Base-by-base conservation (phyloP, 495 filamentous ascomycete species). In the Aspergillus bertholletiae region DNA sequence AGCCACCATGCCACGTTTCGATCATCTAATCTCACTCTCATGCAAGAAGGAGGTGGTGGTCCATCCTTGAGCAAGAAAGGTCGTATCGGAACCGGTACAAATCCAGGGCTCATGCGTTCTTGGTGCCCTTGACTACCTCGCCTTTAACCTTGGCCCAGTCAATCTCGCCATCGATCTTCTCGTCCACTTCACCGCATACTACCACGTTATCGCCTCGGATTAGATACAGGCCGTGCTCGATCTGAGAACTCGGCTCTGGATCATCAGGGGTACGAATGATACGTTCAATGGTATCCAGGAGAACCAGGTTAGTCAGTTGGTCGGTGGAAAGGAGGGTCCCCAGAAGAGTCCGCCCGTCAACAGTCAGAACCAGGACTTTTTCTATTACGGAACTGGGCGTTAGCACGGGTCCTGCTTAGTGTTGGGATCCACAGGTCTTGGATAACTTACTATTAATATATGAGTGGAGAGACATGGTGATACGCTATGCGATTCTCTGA, bases 151-250 rank as follows among this genome's bases (percentile, higher is more conserved):
- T 84, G 18, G 78, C 72, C 94, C 94, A 98, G 71, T 96, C 85
- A 58, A 98, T 97, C 52, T 85, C 88, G 5, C 70, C 76, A 71
- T 97, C 94, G 41, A 96, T 76, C 56, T 88, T 80, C 67, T 96
- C 93, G 70, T 97, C 90, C 15, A 98, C 84, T 43, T 94, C 78
- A 6, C 94, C 94, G 39, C 91, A 90, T 15, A 94, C 71, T n/a
- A 88, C 91, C 47, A 98, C 94, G 67, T 92, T 96, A 61, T 97
- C 95, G 17, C 94, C 94, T 56, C 95, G 84, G 49, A 98, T 88
- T 41, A 98, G 71, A 64, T 98, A 97, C 13, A 97, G 74, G 0
- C 94, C 94, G 64, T 96, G 85, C 23, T 85, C 82, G 26, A 92
- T 85, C 67, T 96, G 84, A 30, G 84, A 81, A 54, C 89, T 95